Evolutionary conservation across 768 basidiomycete species (phyloP).

Genomic region (Kwoniella mangroviensis): DNA sequence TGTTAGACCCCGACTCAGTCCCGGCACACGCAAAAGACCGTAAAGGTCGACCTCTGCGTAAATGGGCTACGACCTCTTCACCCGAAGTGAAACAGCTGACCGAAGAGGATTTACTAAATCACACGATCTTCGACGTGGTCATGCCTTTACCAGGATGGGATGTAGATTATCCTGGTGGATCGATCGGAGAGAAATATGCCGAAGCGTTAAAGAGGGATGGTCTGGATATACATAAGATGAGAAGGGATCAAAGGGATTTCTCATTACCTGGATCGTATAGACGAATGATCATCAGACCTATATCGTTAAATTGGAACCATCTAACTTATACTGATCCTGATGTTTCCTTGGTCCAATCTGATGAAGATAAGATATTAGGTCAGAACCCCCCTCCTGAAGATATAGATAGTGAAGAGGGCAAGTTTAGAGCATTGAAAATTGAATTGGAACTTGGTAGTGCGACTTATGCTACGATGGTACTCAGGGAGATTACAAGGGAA

Average conservation of each 20-base stretch:
- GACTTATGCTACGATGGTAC: conserved; percentile 96
- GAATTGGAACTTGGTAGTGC: conserved; percentile 83
- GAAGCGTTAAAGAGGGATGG: conserved; percentile 84
- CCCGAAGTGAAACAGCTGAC: conserved; percentile 76
- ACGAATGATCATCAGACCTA: conserved; percentile 83
- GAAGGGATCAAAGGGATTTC: conserved; percentile 93
- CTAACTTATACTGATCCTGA: conserved; percentile 92
- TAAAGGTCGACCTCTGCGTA: conserved; percentile 30
- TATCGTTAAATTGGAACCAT: conserved; percentile 77
- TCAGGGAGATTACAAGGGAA: conserved; percentile 60
- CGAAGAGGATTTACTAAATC: conserved; percentile 72
- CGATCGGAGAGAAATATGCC: conserved; percentile 81
- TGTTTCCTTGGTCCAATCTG: conserved; percentile 86
- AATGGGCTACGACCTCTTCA: conserved; percentile 50
- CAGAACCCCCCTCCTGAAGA: conserved; percentile 65
- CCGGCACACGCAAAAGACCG: conserved; percentile 22
- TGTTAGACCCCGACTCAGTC: conserved; percentile 15
- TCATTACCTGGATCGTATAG: conserved; percentile 91
- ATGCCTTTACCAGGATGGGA: conserved; percentile 97
- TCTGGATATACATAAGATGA: conserved; percentile 79
- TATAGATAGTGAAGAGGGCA: conserved; percentile 66
- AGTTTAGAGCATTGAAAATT: conserved; percentile 86
- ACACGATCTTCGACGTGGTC: conserved; percentile 90
- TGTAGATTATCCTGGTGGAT: conserved; percentile 86
- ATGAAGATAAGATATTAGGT: conserved; percentile 87